These are phyloP conservation scores for Stephanodiscus triporus DNA, from an alignment of 108 stramenopile genomes.

Conservation along the genomic window DNA sequence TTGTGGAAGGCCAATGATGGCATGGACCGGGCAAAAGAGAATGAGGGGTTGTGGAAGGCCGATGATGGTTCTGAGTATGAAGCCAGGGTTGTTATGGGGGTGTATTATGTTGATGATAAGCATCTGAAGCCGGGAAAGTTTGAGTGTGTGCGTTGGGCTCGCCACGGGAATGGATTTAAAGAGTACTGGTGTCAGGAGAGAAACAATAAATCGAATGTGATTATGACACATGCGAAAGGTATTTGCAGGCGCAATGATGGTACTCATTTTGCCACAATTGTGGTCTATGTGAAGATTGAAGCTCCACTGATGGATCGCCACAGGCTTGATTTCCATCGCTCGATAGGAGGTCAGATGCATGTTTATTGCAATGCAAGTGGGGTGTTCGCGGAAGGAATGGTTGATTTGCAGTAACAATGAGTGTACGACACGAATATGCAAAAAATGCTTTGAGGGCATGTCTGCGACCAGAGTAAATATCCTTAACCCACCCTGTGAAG, in stretches of 20 bases:
- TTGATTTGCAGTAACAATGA: background rate
- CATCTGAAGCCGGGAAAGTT: background rate
- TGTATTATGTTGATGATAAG: background rate
- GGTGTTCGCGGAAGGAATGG: background rate
- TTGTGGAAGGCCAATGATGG: too few species aligned
- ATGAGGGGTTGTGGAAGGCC: too few species aligned
- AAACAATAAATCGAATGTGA: too few species aligned
- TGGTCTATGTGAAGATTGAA: conserved; percentile 6
- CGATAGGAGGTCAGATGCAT: conserved; percentile 5
- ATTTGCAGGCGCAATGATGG: background rate
- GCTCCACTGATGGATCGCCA: background rate
- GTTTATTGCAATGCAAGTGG: conserved; percentile 2
- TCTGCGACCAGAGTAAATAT: background rate
- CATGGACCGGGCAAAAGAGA: too few species aligned
- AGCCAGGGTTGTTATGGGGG: conserved; percentile 8
- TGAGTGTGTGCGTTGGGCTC: background rate
- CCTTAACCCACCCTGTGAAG: background rate
- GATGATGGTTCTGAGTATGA: conserved; percentile 2
- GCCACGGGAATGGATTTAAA: background rate
- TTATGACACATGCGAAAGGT: too few species aligned
- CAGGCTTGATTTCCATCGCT: background rate
- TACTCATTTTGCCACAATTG: background rate
- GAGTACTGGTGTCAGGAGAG: too few species aligned
- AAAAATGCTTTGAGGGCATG: background rate
- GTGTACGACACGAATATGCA: conserved; percentile 1